A percentile compares a stretch with the other conserved stretches of the same genome.
Evolutionary conservation across 331 rosid species (phyloP).

Genomic region (Telfairia occidentalis): DNA sequence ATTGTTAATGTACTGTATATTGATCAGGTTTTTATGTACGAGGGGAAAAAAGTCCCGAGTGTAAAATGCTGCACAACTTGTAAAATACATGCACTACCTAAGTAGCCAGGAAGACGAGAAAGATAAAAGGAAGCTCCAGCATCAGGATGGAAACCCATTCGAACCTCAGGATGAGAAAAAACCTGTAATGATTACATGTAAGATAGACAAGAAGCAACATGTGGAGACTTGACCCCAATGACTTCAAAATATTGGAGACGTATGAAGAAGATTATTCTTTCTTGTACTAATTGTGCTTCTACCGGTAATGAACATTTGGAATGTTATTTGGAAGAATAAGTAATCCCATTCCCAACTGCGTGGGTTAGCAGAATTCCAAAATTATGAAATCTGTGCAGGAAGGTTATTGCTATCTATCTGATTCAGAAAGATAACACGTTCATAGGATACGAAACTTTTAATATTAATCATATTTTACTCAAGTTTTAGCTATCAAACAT

Average conservation of each 20-base stretch:
- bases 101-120: constrained; percentile 89
- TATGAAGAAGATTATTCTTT: background rate
- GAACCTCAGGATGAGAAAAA: constrained; percentile 82
- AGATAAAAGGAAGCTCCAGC: constrained; percentile 93
- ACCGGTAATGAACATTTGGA: background rate
- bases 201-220: background rate
- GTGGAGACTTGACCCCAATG: background rate
- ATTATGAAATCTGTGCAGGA: background rate
- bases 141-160: constrained; percentile 95
- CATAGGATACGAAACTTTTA: background rate
- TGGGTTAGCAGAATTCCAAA: background rate
- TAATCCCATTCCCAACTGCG: background rate
- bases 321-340: background rate
- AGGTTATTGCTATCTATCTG: background rate
- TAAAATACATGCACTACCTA: constrained; percentile 37
- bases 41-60: background rate
- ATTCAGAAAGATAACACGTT: background rate
- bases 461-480: background rate
- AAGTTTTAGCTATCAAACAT: background rate
- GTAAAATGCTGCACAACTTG: constrained; percentile 1
- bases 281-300: background rate
- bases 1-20: background rate
- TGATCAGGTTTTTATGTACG: background rate
- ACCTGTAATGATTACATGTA: constrained; percentile 28
- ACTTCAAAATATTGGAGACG: background rate